Evolutionary conservation across 1,284 basidiomycete species (phyloP), one percentile per base, ranked within the genome.

Genomic region (Ganoderma lucidum): DNA sequence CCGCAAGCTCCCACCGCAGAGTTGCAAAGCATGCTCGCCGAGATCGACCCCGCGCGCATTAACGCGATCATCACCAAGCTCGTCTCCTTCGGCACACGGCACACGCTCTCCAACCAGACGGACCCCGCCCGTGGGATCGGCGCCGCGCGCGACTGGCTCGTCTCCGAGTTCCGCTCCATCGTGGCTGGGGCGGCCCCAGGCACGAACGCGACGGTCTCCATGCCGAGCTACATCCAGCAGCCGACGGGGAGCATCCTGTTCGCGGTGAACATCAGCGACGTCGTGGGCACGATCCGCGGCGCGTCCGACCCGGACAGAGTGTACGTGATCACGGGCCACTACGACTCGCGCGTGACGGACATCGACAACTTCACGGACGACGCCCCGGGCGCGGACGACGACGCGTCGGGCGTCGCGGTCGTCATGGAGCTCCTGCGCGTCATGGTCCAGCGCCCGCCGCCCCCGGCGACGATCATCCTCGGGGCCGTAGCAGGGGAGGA

Each of bases 111-210:
- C 32, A 84, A 74, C 71, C 86, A 87, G 76, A 86, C 86, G 9
- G 83, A 87, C 74, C 83, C 85, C 23, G 75, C 76, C 19, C 83
- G 86, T 48, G 86, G 86, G 0, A 86, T 88, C 53, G 86, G 86
- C 35, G 87, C 86, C 15, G 84, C 86, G n/a, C 78, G 85, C 59
- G 85, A 87, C 78, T 88, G 86, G 86, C 84, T 88, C 71, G 84
- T 83, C 5, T 75, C 81, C 3, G 78, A 87, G 75, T 82, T 87
- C 82, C 80, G 79, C 19, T 72, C 75, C 3, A 82, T 83, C 67
- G 84, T 85, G 0, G 78, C 79, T 5, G 75, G 81, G 5, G 86
- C 84, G 45, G 69, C 59, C 32, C 67, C n/a, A 10, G 80, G 81
- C 45, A 85, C 85, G 42, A 81, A 83, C 53, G 84, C 86, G 81